phyloP scores from a whole-genome alignment of 2,329 filamentous ascomycete species.

The Cercospora sp. region DNA sequence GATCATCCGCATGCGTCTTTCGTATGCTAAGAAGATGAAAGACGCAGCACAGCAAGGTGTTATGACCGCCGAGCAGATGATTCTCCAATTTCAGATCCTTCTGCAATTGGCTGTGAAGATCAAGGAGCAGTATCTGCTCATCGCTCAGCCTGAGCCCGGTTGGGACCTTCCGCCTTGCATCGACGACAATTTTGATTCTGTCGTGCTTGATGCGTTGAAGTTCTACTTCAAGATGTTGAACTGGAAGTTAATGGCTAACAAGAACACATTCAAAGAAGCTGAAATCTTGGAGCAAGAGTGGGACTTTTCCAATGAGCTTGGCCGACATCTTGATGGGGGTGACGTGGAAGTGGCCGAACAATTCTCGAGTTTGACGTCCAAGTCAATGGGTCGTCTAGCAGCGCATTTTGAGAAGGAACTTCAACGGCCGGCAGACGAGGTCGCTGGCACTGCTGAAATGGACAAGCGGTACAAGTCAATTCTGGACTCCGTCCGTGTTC shows the following conservation, averaged over 20 bases:
- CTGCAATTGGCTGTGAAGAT: conserved; percentile 89
- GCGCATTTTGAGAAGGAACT: conserved; percentile 90
- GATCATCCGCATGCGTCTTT: conserved; percentile 87
- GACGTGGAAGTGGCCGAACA: conserved; percentile 97
- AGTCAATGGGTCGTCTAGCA: conserved; percentile 84
- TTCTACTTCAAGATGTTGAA: conserved; percentile 99
- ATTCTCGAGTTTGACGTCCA: conserved; percentile 90
- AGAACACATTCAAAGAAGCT: conserved; percentile 98
- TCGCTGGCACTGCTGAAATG: conserved; percentile 71
- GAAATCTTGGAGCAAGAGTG: conserved; percentile 97
- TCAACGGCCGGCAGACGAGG: conserved; percentile 79
- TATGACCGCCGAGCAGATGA: conserved; percentile 97
- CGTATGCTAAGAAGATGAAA: conserved; percentile 92
- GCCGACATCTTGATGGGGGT: conserved; percentile 84
- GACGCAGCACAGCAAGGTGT: conserved; percentile 88
- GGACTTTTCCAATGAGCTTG: conserved; percentile 95
- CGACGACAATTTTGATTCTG: conserved; percentile 91
- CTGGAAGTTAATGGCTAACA: conserved; percentile 95
- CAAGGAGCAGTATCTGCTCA: conserved; percentile 81
- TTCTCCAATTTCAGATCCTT: conserved; percentile 90
- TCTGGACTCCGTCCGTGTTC: conserved; percentile 90
- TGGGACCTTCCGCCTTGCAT: conserved; percentile 97
- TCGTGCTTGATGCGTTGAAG: conserved; percentile 87
- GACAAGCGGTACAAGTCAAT: conserved; percentile 96
- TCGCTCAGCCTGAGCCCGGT: conserved; percentile 82